phyloP scores from a whole-genome alignment of 495 filamentous ascomycete species.

The Parachaetomium inaequale region DNA sequence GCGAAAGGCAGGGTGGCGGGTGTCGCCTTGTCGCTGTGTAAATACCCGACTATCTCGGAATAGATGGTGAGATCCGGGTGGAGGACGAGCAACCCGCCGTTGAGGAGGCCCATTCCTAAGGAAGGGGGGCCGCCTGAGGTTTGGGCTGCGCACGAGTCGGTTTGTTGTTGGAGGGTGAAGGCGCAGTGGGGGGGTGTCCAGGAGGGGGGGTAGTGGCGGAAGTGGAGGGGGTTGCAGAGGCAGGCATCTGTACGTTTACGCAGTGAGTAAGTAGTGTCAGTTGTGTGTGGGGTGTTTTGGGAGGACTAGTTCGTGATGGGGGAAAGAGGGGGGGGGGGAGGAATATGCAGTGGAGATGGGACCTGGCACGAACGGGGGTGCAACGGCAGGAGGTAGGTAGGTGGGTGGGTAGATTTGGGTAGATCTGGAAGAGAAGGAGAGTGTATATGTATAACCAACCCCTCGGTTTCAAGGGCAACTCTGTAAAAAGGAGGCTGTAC shows the following conservation, averaged over 20 bases:
- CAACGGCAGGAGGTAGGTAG: too few relatives aligned
- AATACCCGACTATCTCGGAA: slow-evolving; percentile 49
- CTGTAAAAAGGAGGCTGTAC: too few relatives aligned
- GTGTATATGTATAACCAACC: too few relatives aligned
- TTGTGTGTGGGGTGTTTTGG: too few relatives aligned
- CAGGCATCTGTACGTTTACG: slow-evolving; percentile 77
- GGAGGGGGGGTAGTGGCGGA: slow-evolving; percentile 67
- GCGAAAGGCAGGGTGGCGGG: slow-evolving; percentile 59
- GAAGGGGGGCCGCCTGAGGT: slow-evolving; percentile 11
- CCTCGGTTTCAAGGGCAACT: too few relatives aligned
- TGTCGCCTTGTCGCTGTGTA: slow-evolving; percentile 36
- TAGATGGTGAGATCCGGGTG: slow-evolving; percentile 57
- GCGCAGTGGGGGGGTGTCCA: slow-evolving; percentile 75
- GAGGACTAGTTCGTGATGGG: too few relatives aligned
- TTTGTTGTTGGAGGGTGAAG: slow-evolving; percentile 63
- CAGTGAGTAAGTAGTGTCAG: too few relatives aligned
- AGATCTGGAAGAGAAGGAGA: too few relatives aligned
- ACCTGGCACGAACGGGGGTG: neutral
- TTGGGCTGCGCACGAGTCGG: neutral
- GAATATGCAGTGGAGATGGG: neutral
- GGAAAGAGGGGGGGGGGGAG: slow-evolving; percentile 77
- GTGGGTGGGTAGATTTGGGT: too few relatives aligned
- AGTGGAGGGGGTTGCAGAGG: slow-evolving; percentile 73
- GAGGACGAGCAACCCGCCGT: slow-evolving; percentile 72
- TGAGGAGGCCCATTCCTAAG: slow-evolving; percentile 63